Conservation (phyloP, 345 rosid species). For the Eucalyptus sideroxylon region DNA sequence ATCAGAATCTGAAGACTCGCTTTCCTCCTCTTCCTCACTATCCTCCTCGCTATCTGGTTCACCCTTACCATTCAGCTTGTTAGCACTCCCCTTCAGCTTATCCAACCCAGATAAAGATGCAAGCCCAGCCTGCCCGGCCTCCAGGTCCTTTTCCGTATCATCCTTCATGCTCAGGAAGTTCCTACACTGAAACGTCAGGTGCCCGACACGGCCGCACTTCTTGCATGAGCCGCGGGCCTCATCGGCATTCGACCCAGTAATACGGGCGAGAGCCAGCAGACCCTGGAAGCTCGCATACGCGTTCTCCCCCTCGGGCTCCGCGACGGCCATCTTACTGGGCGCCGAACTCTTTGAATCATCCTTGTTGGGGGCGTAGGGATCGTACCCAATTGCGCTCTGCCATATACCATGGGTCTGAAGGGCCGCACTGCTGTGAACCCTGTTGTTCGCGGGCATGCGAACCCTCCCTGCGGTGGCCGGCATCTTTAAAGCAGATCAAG, state of each 20-base stretch:
- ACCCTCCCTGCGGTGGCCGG: slow-evolving; percentile 99
- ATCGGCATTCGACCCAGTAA: slow-evolving; percentile 68
- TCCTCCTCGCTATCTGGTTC: slow-evolving; percentile 26
- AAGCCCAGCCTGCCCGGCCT: slow-evolving; percentile 42
- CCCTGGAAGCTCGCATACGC: slow-evolving; percentile 83
- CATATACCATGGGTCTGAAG: slow-evolving; percentile 97
- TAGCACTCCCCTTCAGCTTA: slow-evolving; percentile 45
- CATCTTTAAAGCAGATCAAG: slow-evolving; percentile 31
- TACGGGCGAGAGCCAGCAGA: slow-evolving; percentile 79
- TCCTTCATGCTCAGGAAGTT: slow-evolving; percentile 81
- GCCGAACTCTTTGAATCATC: slow-evolving; percentile 56
- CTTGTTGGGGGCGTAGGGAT: slow-evolving; percentile 91
- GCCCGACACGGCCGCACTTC: slow-evolving; percentile 95
- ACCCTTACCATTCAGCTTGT: slow-evolving; percentile 28
- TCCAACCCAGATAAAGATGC: slow-evolving; percentile 55
- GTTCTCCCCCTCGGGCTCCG: slow-evolving; percentile 67
- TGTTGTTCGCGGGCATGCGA: slow-evolving; percentile 99
- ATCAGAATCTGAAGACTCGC: slow-evolving; percentile 76
- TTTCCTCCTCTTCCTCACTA: slow-evolving; percentile 64
- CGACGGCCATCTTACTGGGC: slow-evolving; percentile 18
- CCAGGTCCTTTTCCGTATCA: slow-evolving; percentile 60
- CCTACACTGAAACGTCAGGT: slow-evolving; percentile 81
- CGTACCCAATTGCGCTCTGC: slow-evolving; percentile 98
- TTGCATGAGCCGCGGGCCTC: slow-evolving; percentile 93
- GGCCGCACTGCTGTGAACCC: slow-evolving; percentile 99